Evolutionary conservation across 352 stramenopile species (phyloP).

Genomic region (Aphanomyces euteiches): DNA sequence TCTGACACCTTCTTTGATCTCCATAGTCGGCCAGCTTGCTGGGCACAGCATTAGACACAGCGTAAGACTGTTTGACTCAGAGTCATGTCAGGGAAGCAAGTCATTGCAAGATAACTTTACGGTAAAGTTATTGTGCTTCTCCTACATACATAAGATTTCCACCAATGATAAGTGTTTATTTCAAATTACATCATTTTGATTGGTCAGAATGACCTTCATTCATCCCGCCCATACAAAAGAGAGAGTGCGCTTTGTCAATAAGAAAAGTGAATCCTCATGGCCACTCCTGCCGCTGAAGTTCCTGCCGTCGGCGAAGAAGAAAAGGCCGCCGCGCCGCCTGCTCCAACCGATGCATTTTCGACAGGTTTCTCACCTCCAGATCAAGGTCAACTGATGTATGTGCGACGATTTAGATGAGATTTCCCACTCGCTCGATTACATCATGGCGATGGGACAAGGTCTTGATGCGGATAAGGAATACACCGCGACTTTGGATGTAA

Average conservation of each 20-base stretch:
- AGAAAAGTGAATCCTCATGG: background rate
- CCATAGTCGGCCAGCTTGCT: no score
- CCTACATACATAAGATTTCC: background rate
- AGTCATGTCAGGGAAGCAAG: no score
- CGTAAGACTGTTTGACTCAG: no score
- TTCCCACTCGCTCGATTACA: constrained; percentile 73
- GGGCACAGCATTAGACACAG: no score
- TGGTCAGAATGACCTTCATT: constrained; percentile 19
- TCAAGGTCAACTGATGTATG: constrained; percentile 26
- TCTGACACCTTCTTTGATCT: no score
- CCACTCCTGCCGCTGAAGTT: constrained; percentile 9
- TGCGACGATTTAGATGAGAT: constrained; percentile 45
- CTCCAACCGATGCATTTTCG: constrained; percentile 11
- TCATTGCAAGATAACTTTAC: no score
- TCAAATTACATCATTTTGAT: background rate
- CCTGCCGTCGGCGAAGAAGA: constrained; percentile 2
- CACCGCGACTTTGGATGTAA: constrained; percentile 45
- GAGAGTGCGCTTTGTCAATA: background rate
- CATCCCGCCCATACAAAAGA: constrained; percentile 1
- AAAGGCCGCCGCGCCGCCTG: constrained; percentile 6
- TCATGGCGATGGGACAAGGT: constrained; percentile 75
- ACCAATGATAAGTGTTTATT: background rate
- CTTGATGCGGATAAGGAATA: constrained; percentile 80
- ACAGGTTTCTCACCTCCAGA: constrained; percentile 18
- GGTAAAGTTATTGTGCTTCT: no score